Conservation (phyloP, 2,329 filamentous ascomycete genomes). For the Bipolaris sorokiniana region DNA sequence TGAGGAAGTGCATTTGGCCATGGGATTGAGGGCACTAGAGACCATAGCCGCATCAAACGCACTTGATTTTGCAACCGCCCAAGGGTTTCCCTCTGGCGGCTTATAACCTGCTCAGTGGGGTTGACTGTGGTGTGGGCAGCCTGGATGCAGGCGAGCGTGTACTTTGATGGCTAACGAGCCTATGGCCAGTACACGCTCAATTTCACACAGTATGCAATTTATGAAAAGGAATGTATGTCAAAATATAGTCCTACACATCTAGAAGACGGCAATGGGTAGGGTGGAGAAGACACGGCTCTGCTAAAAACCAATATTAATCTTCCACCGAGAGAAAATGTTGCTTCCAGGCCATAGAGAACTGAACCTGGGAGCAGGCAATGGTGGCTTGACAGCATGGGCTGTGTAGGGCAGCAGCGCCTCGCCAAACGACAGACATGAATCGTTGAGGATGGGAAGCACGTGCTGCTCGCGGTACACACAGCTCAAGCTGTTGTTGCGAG, state of each 20-base stretch:
- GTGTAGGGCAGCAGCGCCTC: slow-evolving; percentile 12
- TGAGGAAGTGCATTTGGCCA: not conserved
- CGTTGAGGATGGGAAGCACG: slow-evolving; percentile 15
- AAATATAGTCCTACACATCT: slow-evolving; percentile 56
- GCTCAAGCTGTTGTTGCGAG: slow-evolving; percentile 16
- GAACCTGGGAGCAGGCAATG: slow-evolving; percentile 59
- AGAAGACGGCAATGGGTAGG: slow-evolving; percentile 51
- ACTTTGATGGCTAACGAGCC: not conserved
- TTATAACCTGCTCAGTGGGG: not conserved
- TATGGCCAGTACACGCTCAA: not conserved
- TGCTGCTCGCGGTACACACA: slow-evolving; percentile 7
- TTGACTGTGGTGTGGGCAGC: not conserved
- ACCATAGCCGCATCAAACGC: not conserved
- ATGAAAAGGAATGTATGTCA: slow-evolving; percentile 52
- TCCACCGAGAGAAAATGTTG: slow-evolving; percentile 59
- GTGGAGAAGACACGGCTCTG: slow-evolving; percentile 62
- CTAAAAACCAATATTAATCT: slow-evolving; percentile 59
- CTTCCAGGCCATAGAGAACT: slow-evolving; percentile 54
- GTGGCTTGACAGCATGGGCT: slow-evolving; percentile 45
- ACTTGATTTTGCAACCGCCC: not conserved
- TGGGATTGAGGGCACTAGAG: not conserved
- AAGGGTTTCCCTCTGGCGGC: not conserved
- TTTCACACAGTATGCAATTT: not conserved
- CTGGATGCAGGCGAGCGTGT: not conserved
- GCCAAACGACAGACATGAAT: slow-evolving; percentile 26